Evolutionary conservation across 305 asterid species (phyloP).

Genomic region (Rubia tinctorum): DNA sequence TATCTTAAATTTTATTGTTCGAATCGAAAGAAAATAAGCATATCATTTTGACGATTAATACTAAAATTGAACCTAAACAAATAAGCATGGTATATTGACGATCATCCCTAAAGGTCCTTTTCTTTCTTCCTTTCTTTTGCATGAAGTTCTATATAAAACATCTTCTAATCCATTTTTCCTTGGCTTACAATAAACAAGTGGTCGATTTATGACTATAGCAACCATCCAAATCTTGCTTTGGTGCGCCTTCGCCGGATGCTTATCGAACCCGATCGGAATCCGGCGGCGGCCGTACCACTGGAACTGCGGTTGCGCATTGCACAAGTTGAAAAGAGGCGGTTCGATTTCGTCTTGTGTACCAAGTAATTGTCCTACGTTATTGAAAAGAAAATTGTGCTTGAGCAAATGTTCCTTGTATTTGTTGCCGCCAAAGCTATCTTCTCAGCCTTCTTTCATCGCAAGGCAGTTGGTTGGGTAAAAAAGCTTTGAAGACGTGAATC

Average conservation of each 20-base stretch:
- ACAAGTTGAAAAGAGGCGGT: constrained; percentile 21
- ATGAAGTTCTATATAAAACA: not conserved
- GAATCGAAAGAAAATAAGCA: not conserved
- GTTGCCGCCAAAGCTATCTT: not conserved
- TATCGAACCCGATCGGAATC: not conserved
- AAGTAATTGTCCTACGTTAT: not conserved
- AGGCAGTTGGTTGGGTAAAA: not conserved
- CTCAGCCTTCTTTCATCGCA: not conserved
- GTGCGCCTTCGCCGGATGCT: constrained; percentile 8
- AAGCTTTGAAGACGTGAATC: not conserved
- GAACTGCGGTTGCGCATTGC: constrained; percentile 60
- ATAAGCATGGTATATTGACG: not conserved
- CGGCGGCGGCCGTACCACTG: constrained; percentile 37
- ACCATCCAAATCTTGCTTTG: not conserved
- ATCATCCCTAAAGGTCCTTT: not conserved
- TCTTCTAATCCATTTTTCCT: not conserved
- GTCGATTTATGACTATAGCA: not conserved
- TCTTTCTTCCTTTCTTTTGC: not conserved
- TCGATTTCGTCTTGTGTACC: not conserved
- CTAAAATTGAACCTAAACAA: not conserved
- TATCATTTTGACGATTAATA: not conserved
- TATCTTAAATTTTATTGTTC: not conserved
- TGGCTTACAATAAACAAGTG: not conserved
- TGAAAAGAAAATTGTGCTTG: constrained; percentile 1
- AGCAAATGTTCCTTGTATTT: constrained; percentile 15